Evolutionary conservation across 768 basidiomycete species (phyloP).

Genomic region (Amyloporia xantha): DNA sequence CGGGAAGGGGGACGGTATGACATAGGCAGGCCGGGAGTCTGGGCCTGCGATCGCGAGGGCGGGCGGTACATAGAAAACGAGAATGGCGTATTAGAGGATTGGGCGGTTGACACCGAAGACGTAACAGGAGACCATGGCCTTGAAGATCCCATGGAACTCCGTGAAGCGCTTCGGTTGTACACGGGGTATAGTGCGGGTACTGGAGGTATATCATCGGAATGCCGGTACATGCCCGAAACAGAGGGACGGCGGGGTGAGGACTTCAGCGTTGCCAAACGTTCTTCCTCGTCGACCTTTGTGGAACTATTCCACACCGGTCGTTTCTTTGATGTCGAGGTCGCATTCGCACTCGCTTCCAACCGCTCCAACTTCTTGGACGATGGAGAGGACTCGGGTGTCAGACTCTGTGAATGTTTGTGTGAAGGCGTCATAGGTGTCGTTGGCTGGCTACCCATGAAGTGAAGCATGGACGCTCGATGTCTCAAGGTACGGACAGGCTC

Average conservation of each 20-base stretch:
- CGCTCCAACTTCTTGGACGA: constrained; percentile 31
- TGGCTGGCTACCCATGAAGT: constrained; percentile 36
- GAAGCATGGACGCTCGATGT: constrained; percentile 60
- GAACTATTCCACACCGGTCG: constrained; percentile 71
- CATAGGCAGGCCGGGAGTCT: background rate
- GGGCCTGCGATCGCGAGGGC: background rate
- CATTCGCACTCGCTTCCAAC: constrained; percentile 1
- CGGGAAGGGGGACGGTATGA: constrained; percentile 2
- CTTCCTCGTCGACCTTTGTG: constrained; percentile 61
- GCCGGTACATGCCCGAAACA: constrained; percentile 7
- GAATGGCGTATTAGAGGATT: constrained; percentile 54
- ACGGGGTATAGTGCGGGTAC: constrained; percentile 29
- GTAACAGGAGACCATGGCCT: constrained; percentile 76
- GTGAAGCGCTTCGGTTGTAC: constrained; percentile 60
- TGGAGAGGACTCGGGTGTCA: constrained; percentile 67
- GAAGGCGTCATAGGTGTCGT: constrained; percentile 43
- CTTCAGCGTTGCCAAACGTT: constrained; percentile 39
- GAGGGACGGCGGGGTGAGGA: constrained; percentile 42
- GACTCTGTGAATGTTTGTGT: constrained; percentile 66
- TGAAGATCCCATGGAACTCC: constrained; percentile 71
- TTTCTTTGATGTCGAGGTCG: constrained; percentile 30
- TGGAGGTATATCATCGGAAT: constrained; percentile 12
- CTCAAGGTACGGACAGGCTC: constrained; percentile 49
- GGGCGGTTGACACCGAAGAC: constrained; percentile 63
- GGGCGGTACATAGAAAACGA: constrained; percentile 34